A percentile compares a stretch with the other conserved stretches of the same genome.
These are phyloP conservation scores for Plasmodium knowlesi DNA, from an alignment of 169 alveolate genomes.

Conservation along the genomic window DNA sequence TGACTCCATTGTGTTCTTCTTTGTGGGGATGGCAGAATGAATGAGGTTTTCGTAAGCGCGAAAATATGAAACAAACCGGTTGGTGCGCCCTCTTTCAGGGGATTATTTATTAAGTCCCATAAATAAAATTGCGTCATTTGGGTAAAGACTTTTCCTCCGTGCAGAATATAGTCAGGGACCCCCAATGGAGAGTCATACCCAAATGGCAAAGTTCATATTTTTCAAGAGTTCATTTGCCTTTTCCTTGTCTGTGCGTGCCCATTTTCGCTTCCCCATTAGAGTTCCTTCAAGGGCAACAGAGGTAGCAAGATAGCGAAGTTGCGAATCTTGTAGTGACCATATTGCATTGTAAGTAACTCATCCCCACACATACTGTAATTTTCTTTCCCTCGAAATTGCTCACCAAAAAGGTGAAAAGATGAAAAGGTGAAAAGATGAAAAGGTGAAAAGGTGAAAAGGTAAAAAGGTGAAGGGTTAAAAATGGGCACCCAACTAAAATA, in stretches of 20 bases:
- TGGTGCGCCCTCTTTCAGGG: neutral
- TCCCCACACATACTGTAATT: neutral
- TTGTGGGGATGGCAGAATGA: neutral
- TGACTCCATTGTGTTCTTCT: neutral
- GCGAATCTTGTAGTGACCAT: neutral
- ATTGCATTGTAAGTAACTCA: neutral
- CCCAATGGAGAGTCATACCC: neutral
- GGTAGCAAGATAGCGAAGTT: neutral
- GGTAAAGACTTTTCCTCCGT: neutral
- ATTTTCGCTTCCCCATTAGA: neutral
- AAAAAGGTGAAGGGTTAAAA: too few relatives aligned
- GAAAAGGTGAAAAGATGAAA: too few relatives aligned
- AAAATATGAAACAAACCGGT: neutral
- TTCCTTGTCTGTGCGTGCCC: neutral
- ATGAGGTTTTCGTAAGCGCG: neutral
- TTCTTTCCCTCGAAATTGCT: neutral
- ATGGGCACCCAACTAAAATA: neutral
- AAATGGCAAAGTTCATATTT: neutral
- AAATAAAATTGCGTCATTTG: neutral
- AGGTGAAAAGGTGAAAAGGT: too few relatives aligned
- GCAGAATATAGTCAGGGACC: neutral
- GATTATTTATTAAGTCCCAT: neutral
- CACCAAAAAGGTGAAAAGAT: neutral
- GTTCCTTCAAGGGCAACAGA: neutral
- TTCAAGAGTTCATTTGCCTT: neutral